These are phyloP conservation scores for Amphibolis antarctica DNA, from an alignment of 106 monocot species.

Conservation along the genomic window DNA sequence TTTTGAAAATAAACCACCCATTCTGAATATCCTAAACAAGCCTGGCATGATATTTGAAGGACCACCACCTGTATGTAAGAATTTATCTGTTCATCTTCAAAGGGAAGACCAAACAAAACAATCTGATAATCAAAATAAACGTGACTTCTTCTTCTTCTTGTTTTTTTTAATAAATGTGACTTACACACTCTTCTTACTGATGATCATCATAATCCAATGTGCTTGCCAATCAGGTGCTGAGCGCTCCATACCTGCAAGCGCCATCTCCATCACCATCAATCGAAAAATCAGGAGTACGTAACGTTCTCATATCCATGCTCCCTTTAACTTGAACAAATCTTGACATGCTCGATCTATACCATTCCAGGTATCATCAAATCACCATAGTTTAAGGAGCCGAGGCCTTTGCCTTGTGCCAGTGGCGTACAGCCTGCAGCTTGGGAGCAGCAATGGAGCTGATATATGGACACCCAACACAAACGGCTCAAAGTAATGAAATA, in stretches of 20 bases:
- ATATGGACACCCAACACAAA: conserved; percentile 11
- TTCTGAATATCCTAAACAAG: no score
- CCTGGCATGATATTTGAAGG: no score
- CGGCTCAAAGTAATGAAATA: background rate
- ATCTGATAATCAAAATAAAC: no score
- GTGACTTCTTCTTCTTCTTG: no score
- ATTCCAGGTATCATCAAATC: background rate
- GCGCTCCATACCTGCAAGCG: conserved; percentile 1
- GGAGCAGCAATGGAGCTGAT: conserved; percentile 13
- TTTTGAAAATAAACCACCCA: no score
- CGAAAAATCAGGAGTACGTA: background rate
- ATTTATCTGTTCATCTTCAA: no score
- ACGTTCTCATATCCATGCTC: background rate
- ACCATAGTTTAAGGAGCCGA: conserved; percentile 2
- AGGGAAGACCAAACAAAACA: no score
- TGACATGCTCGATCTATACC: background rate
- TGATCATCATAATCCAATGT: background rate
- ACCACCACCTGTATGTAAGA: no score
- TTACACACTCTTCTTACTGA: background rate
- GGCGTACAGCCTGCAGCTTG: background rate
- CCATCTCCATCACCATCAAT: background rate
- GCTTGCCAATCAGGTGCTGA: background rate
- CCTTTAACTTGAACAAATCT: background rate
- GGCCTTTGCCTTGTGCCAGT: conserved; percentile 15
- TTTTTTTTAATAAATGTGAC: background rate